A percentile compares a stretch with the other conserved stretches of the same genome.
These are phyloP conservation scores for Pseudophaeomoniella oleicola DNA, from an alignment of 2,329 filamentous ascomycete genomes.

Conservation along the genomic window DNA sequence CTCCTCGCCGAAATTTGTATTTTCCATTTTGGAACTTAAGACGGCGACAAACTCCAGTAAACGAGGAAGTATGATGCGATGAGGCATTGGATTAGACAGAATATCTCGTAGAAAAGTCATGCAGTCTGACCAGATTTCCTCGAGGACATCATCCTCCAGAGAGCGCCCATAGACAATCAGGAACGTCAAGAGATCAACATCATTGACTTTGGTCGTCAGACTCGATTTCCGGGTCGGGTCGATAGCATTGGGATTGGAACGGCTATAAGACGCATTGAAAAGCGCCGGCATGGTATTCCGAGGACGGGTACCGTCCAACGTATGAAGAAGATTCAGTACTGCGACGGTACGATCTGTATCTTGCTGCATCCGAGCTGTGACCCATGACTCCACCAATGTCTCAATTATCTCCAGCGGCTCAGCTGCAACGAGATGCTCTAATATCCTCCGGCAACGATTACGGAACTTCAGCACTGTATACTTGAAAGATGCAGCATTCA, in stretches of 20 bases:
- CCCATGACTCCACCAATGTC: constrained; percentile 78
- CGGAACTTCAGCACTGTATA: constrained; percentile 86
- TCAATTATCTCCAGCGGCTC: constrained; percentile 90
- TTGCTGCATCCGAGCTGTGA: constrained; percentile 31
- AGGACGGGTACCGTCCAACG: constrained; percentile 78
- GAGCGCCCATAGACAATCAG: constrained; percentile 80
- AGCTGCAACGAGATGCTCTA: constrained; percentile 85
- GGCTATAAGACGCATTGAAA: constrained; percentile 91
- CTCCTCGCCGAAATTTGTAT: constrained; percentile 94
- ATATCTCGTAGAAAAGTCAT: constrained; percentile 81
- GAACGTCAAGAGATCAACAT: constrained; percentile 75
- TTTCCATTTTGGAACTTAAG: constrained; percentile 87
- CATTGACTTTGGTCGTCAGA: constrained; percentile 68
- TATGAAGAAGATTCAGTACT: constrained; percentile 76
- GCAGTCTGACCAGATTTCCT: constrained; percentile 95
- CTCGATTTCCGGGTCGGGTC: constrained; percentile 73
- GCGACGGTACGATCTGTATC: constrained; percentile 31
- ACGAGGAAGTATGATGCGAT: constrained; percentile 75
- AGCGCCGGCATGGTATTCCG: constrained; percentile 86
- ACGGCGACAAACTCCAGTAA: constrained; percentile 81
- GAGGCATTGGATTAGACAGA: constrained; percentile 83
- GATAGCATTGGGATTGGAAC: constrained; percentile 70
- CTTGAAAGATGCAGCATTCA: constrained; percentile 66
- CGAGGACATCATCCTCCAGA: constrained; percentile 90
- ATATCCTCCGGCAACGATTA: constrained; percentile 70